Conservation (phyloP, 208 protist species). For the Leishmania lainsoni region DNA sequence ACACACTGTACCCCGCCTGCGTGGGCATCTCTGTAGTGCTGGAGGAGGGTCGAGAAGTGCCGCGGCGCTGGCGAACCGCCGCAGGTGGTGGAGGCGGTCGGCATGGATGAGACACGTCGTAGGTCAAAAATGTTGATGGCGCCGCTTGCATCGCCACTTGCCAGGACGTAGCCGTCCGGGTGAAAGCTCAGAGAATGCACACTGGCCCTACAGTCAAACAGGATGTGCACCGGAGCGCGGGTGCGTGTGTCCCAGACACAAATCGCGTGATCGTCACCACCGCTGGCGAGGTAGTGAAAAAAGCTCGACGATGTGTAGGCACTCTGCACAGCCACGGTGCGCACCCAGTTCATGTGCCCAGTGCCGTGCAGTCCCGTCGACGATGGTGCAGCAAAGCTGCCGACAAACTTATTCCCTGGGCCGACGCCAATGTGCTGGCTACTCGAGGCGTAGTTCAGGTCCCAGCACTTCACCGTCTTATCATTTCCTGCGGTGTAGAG, state of each 20-base stretch:
- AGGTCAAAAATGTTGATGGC: constrained; percentile 91
- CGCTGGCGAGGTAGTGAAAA: constrained; percentile 71
- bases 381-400: constrained; percentile 35
- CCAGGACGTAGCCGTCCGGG: constrained; percentile 82
- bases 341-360: constrained; percentile 88
- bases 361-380: constrained; percentile 9
- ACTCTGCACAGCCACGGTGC: constrained; percentile 59
- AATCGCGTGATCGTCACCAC: constrained; percentile 80
- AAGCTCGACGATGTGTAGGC: constrained; percentile 19
- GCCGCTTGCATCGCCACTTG: constrained; percentile 62
- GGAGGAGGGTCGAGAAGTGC: constrained; percentile 53
- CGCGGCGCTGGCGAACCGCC: not conserved
- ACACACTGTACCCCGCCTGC: constrained; percentile 64
- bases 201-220: constrained; percentile 63
- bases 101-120: constrained; percentile 31
- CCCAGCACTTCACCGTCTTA: constrained; percentile 87
- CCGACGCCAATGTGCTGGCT: constrained; percentile 10
- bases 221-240: constrained; percentile 49
- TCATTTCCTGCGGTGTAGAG: constrained; percentile 86
- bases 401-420: constrained; percentile 50
- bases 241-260: constrained; percentile 83
- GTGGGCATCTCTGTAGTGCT: constrained; percentile 84
- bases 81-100: not conserved
- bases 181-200: constrained; percentile 82
- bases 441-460: constrained; percentile 36